These are phyloP conservation scores for Alternaria alternata DNA, from an alignment of 2,329 filamentous ascomycete species.

Conservation along the genomic window DNA sequence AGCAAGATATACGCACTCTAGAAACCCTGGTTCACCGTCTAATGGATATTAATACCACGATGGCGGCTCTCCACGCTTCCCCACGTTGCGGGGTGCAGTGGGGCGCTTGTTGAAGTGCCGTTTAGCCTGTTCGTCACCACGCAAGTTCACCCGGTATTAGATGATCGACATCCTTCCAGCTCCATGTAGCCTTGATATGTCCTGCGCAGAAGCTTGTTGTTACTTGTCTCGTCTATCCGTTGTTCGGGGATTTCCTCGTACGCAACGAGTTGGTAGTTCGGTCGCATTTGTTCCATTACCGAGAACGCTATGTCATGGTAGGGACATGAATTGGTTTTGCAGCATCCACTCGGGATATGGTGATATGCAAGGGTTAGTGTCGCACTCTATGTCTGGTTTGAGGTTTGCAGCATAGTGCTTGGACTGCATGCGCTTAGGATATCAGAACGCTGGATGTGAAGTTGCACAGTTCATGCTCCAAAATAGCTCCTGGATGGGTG, in stretches of 20 bases:
- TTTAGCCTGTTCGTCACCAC: slow-evolving; percentile 42
- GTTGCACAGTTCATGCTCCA: not conserved
- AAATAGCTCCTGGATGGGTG: not conserved
- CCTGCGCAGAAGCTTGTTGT: slow-evolving; percentile 5
- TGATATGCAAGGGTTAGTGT: not conserved
- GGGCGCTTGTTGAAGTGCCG: slow-evolving; percentile 29
- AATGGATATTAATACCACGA: slow-evolving; percentile 28
- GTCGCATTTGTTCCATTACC: not conserved
- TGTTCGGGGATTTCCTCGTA: not conserved
- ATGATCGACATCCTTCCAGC: slow-evolving; percentile 16
- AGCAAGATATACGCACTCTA: slow-evolving; percentile 17
- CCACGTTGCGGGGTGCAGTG: slow-evolving; percentile 40
- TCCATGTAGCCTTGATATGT: not conserved
- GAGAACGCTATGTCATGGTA: not conserved
- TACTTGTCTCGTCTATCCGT: not conserved
- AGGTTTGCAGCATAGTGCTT: not conserved
- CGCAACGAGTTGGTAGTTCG: not conserved
- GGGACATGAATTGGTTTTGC: not conserved
- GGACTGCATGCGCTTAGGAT: not conserved
- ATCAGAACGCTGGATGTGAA: not conserved
- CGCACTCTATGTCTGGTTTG: not conserved
- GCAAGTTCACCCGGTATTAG: slow-evolving; percentile 33
- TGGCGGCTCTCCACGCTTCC: slow-evolving; percentile 26
- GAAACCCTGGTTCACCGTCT: slow-evolving; percentile 16
- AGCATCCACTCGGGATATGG: not conserved